These are phyloP conservation scores for Aurinia saxatilis DNA, from an alignment of 345 rosid species.

Conservation along the genomic window DNA sequence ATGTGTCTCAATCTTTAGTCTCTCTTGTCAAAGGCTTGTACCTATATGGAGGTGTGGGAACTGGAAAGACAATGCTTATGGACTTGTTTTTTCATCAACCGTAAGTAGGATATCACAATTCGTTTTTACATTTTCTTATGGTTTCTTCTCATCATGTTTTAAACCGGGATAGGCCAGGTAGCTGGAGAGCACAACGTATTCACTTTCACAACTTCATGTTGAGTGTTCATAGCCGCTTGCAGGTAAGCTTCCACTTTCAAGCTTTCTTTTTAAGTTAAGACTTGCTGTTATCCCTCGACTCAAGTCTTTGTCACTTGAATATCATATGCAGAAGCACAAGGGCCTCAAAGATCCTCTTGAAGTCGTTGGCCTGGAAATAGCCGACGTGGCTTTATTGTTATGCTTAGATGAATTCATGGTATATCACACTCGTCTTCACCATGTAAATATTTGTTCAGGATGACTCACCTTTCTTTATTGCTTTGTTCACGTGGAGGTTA, in stretches of 20 bases:
- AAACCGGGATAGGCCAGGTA: conserved; percentile 46
- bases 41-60: no score
- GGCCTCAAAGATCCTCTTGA: no score
- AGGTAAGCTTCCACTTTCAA: no score
- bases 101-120: conserved; percentile 36
- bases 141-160: conserved; percentile 8
- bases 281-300: no score
- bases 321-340: no score
- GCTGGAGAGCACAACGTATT: conserved; percentile 91
- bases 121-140: not conserved
- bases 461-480: not conserved
- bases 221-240: no score
- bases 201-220: conserved; percentile 98
- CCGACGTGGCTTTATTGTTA: conserved; percentile 73
- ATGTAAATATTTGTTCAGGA: not conserved
- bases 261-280: no score
- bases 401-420: conserved; percentile 98
- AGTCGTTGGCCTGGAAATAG: no score
- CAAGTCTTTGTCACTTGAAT: no score
- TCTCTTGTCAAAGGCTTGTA: conserved; percentile 89
- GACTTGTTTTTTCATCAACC: conserved; percentile 77
- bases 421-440: conserved; percentile 9
- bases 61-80: no score
- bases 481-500: no score
- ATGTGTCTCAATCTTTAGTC: conserved; percentile 80